These are phyloP conservation scores for Boletellus ananas DNA, from an alignment of 768 basidiomycete species.

Conservation along the genomic window DNA sequence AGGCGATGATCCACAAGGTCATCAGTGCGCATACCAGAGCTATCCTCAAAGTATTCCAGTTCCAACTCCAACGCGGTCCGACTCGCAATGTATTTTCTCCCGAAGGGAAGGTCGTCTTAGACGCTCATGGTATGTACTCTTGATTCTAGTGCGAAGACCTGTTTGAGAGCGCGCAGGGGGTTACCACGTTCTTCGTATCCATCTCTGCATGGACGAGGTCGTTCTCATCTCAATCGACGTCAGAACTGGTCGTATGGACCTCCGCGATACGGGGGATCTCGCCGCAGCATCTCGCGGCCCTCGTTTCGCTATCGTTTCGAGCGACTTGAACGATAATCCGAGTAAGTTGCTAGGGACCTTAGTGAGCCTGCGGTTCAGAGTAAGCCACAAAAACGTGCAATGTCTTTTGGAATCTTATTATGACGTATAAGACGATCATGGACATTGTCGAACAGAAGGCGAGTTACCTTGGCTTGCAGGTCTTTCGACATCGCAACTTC, in stretches of 20 bases:
- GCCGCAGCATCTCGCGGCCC: constrained; percentile 69
- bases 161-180: constrained; percentile 39
- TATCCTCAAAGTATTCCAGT: constrained; percentile 55
- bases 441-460: constrained; percentile 84
- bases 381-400: constrained; percentile 34
- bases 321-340: constrained; percentile 70
- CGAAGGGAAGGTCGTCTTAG: constrained; percentile 54
- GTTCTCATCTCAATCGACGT: constrained; percentile 76
- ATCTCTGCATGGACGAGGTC: constrained; percentile 72
- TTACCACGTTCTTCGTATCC: constrained; percentile 56
- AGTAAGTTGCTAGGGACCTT: constrained; percentile 53
- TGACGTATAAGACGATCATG: constrained; percentile 64
- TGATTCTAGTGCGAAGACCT: background rate
- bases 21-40: constrained; percentile 63
- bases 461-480: constrained; percentile 78
- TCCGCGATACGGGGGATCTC: constrained; percentile 79
- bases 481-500: constrained; percentile 67
- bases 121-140: constrained; percentile 47
- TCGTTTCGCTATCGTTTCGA: constrained; percentile 56
- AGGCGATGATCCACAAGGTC: constrained; percentile 58
- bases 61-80: constrained; percentile 49
- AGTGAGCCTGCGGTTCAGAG: constrained; percentile 56
- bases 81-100: constrained; percentile 56
- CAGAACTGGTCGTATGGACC: constrained; percentile 71
- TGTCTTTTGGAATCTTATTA: background rate